Percentiles rank a stretch among this genome's conserved stretches.
Evolutionary conservation across 495 filamentous ascomycete species (phyloP).

Genomic region (Neurospora sp.): DNA sequence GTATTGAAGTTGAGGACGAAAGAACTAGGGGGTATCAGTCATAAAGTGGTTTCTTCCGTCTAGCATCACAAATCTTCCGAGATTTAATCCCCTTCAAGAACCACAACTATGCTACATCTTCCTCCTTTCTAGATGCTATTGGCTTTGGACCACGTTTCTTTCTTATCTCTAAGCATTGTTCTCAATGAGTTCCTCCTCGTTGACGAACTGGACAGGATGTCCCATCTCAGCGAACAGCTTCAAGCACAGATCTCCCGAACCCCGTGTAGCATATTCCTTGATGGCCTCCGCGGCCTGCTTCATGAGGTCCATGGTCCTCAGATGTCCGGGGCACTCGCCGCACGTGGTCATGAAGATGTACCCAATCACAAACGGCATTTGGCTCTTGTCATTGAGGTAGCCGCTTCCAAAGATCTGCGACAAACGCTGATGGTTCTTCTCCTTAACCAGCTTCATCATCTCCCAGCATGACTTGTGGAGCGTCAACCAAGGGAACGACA

Average conservation of each 20-base stretch:
- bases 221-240: not conserved
- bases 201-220: not conserved
- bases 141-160: too few relatives aligned
- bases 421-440: constrained; percentile 18
- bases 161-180: not conserved
- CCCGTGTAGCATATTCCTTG: not conserved
- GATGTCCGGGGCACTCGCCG: not conserved
- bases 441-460: constrained; percentile 22
- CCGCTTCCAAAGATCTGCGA: constrained; percentile 18
- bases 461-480: constrained; percentile 32
- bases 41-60: not conserved
- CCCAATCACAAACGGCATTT: constrained; percentile 31
- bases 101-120: not conserved
- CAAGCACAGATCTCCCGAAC: not conserved
- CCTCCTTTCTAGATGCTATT: not conserved
- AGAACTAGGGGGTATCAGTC: not conserved
- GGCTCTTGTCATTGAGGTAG: constrained; percentile 27
- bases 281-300: not conserved
- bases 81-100: not conserved
- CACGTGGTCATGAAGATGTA: constrained; percentile 26
- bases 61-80: not conserved
- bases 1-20: not conserved
- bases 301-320: not conserved
- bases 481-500: constrained; percentile 25
- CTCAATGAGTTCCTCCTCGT: not conserved